Evolutionary conservation across 345 rosid genomes (phyloP).

Genomic region (Camelina laxa): DNA sequence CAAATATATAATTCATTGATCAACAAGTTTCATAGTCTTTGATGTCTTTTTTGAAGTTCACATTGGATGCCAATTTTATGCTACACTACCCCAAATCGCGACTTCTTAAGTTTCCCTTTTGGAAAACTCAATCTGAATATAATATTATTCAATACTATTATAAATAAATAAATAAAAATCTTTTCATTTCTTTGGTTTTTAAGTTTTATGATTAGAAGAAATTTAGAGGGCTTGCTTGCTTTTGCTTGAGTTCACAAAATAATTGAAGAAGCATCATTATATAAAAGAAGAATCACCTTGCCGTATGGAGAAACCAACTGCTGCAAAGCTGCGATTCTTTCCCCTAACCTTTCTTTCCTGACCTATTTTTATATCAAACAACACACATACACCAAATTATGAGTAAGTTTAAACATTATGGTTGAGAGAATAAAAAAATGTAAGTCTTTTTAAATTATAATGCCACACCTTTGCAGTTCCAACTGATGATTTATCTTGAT

Average conservation of each 20-base stretch:
- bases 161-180: no score
- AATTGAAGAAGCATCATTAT: neutral
- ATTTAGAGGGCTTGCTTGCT: neutral
- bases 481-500: conserved; percentile 51
- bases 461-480: conserved; percentile 56
- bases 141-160: neutral
- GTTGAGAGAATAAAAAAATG: neutral
- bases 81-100: conserved; percentile 45
- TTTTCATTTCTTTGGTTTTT: neutral
- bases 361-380: conserved; percentile 41
- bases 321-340: conserved; percentile 76
- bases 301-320: conserved; percentile 93
- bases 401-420: neutral
- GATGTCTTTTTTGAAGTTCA: conserved; percentile 37
- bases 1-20: conserved; percentile 17
- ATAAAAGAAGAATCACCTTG: conserved; percentile 54
- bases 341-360: conserved; percentile 79
- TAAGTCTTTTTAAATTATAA: no score
- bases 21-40: conserved; percentile 38
- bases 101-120: conserved; percentile 45
- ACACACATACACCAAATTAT: neutral
- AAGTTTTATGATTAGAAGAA: neutral
- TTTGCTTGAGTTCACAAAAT: conserved; percentile 9
- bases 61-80: conserved; percentile 42
- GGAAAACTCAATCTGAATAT: conserved; percentile 27